phyloP scores from a whole-genome alignment of 2,329 filamentous ascomycete species.

The Trichophyton verrucosum region DNA sequence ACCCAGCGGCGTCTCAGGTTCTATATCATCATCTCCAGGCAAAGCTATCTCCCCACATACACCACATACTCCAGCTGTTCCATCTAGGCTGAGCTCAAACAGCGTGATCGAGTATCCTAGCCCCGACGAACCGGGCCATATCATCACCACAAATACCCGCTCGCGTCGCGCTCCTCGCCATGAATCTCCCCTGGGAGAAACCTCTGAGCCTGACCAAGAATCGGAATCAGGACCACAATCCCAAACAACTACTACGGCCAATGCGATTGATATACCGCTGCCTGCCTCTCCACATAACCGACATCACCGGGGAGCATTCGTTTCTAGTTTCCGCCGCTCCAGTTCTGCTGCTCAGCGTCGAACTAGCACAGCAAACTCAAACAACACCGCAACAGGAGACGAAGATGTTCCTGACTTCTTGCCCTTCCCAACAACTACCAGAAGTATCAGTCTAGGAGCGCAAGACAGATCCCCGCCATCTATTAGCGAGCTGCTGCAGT shows the following conservation, averaged over 20 bases:
- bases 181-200: constrained; percentile 26
- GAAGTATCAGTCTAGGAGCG: constrained; percentile 36
- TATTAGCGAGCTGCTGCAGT: constrained; percentile 23
- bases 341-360: constrained; percentile 33
- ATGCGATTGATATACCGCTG: constrained; percentile 33
- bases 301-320: constrained; percentile 18
- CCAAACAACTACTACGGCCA: constrained; percentile 25
- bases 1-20: constrained; percentile 27
- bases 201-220: constrained; percentile 16
- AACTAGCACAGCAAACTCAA: constrained; percentile 15
- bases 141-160: not conserved
- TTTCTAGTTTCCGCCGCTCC: constrained; percentile 32
- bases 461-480: constrained; percentile 26
- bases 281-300: constrained; percentile 32
- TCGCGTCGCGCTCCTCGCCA: constrained; percentile 18
- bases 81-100: constrained; percentile 83
- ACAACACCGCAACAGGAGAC: constrained; percentile 12
- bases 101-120: constrained; percentile 61
- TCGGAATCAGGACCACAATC: constrained; percentile 18
- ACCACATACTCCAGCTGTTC: constrained; percentile 84
- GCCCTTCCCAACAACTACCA: constrained; percentile 28
- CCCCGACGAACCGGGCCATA: constrained; percentile 22
- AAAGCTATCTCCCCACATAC: constrained; percentile 85
- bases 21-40: constrained; percentile 75
- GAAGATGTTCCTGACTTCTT: constrained; percentile 36